Percentiles rank a stretch among this genome's conserved stretches.
Conservation (phyloP, 805 yeast genomes). For the Teunomyces atbi region DNA sequence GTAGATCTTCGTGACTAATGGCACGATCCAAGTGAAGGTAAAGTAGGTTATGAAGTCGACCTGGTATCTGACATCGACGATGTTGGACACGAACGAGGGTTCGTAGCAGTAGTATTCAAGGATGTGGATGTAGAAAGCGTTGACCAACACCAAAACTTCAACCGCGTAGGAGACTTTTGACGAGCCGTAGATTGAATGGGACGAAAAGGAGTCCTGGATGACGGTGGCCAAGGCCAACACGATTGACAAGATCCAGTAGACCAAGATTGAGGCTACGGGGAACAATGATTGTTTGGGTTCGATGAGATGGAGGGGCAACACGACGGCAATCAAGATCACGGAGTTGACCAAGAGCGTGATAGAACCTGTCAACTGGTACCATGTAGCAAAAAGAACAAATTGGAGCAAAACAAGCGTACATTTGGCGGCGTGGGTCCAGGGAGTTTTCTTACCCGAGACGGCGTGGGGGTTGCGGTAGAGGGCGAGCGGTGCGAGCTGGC, state of each 20-base stretch:
- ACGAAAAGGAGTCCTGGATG: slow-evolving; percentile 20
- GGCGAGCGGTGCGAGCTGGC: slow-evolving; percentile 11
- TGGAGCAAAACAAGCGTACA: slow-evolving; percentile 13
- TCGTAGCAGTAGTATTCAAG: slow-evolving; percentile 19
- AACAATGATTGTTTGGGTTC: slow-evolving; percentile 22
- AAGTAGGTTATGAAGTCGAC: slow-evolving; percentile 21
- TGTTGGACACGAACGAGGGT: slow-evolving; percentile 25
- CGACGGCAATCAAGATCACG: slow-evolving; percentile 5
- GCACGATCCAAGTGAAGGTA: slow-evolving; percentile 28
- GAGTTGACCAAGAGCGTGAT: slow-evolving; percentile 7
- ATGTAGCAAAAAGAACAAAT: slow-evolving; percentile 11
- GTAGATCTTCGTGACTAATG: slow-evolving; percentile 23
- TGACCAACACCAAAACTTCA: slow-evolving; percentile 13
- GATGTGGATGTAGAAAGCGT: slow-evolving; percentile 12
- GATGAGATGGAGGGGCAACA: slow-evolving; percentile 22
- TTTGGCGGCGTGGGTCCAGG: slow-evolving; percentile 11
- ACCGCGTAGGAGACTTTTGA: background rate
- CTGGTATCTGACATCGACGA: slow-evolving; percentile 9
- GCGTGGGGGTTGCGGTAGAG: background rate
- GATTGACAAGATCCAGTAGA: slow-evolving; percentile 20
- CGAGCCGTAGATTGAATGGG: slow-evolving; percentile 14
- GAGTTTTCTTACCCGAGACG: slow-evolving; percentile 5
- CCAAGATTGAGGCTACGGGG: slow-evolving; percentile 21
- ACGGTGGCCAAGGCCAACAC: slow-evolving; percentile 10
- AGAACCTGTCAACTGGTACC: slow-evolving; percentile 7